Evolutionary conservation across 306 rosid genomes (phyloP), one percentile per base, ranked within the genome.

Genomic region (Abrus pulchellus): DNA sequence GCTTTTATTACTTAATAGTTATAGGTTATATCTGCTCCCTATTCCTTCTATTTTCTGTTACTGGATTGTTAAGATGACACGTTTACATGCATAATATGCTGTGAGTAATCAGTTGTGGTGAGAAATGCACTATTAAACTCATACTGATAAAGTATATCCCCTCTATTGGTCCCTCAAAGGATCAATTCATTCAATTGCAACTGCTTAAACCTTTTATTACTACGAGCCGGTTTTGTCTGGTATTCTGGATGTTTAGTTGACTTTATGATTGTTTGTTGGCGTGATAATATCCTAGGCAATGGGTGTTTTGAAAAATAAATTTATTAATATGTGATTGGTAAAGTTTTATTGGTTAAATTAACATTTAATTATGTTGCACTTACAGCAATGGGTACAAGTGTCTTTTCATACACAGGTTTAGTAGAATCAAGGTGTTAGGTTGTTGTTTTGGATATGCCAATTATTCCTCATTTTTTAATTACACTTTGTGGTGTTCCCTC

Each of bases 11-110:
- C 32, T 68, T 38, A 28, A 61, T 27, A 8, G n/a, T 45, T 65
- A 5, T 47, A 1, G 34, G 10, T 44, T 83, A 52, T 76, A 66
- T 68, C 55, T 78, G 54, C 38, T 53, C 53, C n/a, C 20, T 54
- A 72, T 11, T 75, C 67, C n/a, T 72, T 28, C 64, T 72, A 8
- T 54, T 61, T 12, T 52, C 40, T 29, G 71, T 59, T 69, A 50
- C 40, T 49, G 63, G 72, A 12, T 48, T 28, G 49, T 11, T 75
- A 44, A 14, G 54, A 33, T 66, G 48, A 68, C 70, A 56, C 12
- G 68, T 74, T 77, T 67, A 47, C 81, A 13, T 44, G 55, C 72
- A 36, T 65, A 65, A 77, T 67, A 57, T 84, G 33, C 56, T 48
- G 28, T 74, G 48, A 14, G 53, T 14, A 33, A 72, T 9, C 30